phyloP scores from a whole-genome alignment of 257 asterid genomes.

The Osmanthus fragrans region DNA sequence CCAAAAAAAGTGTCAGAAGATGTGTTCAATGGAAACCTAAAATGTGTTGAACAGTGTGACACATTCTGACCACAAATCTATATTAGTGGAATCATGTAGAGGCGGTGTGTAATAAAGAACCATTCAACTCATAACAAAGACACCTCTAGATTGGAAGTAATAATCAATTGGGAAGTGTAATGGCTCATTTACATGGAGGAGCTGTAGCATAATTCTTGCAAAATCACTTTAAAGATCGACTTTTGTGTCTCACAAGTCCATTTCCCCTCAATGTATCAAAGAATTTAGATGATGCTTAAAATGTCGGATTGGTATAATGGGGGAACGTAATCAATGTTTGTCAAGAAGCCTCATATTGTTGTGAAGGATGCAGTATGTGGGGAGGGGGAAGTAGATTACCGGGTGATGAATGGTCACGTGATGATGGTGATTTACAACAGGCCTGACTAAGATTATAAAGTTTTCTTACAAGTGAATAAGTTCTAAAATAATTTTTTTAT shows the following conservation, averaged over 20 bases:
- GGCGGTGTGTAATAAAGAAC: neutral
- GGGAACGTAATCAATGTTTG: neutral
- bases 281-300: neutral
- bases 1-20: neutral
- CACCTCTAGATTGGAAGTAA: neutral
- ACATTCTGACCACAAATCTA: neutral
- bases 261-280: neutral
- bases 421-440: neutral
- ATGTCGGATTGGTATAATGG: neutral
- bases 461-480: neutral
- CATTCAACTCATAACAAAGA: neutral
- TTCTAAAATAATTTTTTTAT: neutral
- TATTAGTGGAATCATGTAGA: neutral
- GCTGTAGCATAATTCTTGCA: neutral
- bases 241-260: neutral
- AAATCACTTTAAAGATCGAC: neutral
- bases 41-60: neutral
- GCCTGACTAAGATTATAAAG: neutral
- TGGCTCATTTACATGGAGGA: neutral
- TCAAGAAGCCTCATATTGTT: neutral
- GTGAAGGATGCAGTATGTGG: neutral
- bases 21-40: neutral
- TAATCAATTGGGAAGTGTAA: neutral
- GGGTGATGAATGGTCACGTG: neutral
- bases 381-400: neutral